Base-by-base conservation (phyloP, 768 basidiomycete genomes). In the Hypsizygus marmoreus region DNA sequence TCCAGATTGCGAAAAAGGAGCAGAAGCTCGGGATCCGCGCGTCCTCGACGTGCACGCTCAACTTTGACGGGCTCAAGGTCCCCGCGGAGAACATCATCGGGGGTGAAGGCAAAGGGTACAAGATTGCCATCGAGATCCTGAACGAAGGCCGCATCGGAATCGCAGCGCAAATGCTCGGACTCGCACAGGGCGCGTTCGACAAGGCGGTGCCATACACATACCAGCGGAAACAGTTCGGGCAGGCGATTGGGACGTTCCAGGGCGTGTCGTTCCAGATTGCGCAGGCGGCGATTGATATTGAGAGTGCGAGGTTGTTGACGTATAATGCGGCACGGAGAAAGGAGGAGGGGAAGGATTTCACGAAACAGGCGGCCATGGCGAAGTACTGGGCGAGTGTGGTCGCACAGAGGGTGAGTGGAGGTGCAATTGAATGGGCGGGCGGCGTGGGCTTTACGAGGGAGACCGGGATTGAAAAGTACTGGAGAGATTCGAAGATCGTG, bases 1-100 rank as follows among this genome's bases (percentile, higher is more conserved):
- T 99, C 50, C 74, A 97, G 65, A 92, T 98, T 48, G 95, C 95
- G 13, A 99, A 99, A 79, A 97, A 97, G 73, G 97, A 99, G 66
- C 86, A 97, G 69, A 99, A 99, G 68, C 82, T 98, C 35, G 97
- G 97, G 39, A 98, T 99, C 62, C 80, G 91, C 47, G 94, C 97
- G 0, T 94, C 91, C 4, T 97, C 93, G 24, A 99, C 97, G 1
- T 99, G 95, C 62, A 81, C 90, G 1, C 79, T 97, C 48, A 89
- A 84, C 69, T 95, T 99, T 61, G 97, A 99, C 68, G 94, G 97
- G 63, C 71, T 98, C 60, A 86, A 83, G 55, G 76, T 81, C 31
- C 71, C 97, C 72, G 53, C 82, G 34, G 92, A 90, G 69, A 97
- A 98, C 61, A 69, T 99, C 46, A 83, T 99, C 51, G 97, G 97